These are phyloP conservation scores for Pestalotiopsis sp. DNA, from an alignment of 2,329 filamentous ascomycete genomes.

Conservation along the genomic window DNA sequence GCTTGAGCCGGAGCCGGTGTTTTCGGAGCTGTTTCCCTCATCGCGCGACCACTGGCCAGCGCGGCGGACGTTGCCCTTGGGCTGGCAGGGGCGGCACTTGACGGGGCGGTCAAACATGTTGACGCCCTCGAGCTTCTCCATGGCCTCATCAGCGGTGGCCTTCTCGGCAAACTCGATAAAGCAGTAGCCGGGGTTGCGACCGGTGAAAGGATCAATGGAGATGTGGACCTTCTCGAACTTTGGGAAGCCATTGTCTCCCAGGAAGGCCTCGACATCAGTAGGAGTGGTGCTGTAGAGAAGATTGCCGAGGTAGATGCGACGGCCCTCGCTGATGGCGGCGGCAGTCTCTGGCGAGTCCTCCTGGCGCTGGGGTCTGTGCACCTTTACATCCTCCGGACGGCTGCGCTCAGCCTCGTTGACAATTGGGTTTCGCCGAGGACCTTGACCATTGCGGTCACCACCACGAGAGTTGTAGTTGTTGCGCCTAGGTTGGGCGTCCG, in stretches of 20 bases:
- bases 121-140: constrained; percentile 57
- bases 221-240: constrained; percentile 63
- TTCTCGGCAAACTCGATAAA: constrained; percentile 68
- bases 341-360: neutral
- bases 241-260: constrained; percentile 35
- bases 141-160: constrained; percentile 59
- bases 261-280: constrained; percentile 36
- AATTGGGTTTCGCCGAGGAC: neutral
- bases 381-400: constrained; percentile 2
- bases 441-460: neutral
- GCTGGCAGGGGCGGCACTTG: constrained; percentile 66
- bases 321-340: constrained; percentile 29
- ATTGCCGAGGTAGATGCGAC: constrained; percentile 66
- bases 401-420: neutral
- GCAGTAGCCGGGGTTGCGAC: constrained; percentile 73
- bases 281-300: constrained; percentile 58
- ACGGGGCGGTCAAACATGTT: constrained; percentile 60
- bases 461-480: neutral
- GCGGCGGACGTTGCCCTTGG: constrained; percentile 41
- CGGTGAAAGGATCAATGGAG: constrained; percentile 68
- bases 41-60: constrained; percentile 16
- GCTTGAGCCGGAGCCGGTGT: constrained; percentile 21
- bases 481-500: neutral
- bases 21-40: constrained; percentile 14
- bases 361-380: neutral